A percentile compares a stretch with the other conserved stretches of the same genome.
phyloP scores from a whole-genome alignment of 2,329 filamentous ascomycete species.

The Scolecobasidium constrictum region DNA sequence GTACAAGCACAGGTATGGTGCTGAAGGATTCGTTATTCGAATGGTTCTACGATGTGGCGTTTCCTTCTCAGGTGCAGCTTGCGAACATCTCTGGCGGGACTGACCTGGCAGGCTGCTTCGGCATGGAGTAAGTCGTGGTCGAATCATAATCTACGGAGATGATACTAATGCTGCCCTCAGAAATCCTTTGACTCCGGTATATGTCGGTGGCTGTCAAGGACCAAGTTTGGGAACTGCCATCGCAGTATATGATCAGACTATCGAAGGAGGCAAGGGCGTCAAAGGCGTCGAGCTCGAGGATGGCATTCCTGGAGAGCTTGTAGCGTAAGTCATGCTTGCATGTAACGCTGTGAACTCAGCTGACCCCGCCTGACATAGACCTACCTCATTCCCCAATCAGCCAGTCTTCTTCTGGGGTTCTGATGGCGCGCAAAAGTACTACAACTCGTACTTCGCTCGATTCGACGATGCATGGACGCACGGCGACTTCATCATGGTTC shows the following conservation, averaged over 20 bases:
- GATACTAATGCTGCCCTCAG: no score
- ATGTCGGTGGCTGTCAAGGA: constrained; percentile 46
- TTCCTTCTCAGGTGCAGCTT: constrained; percentile 56
- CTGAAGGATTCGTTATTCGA: constrained; percentile 61
- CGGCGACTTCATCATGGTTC: constrained; percentile 65
- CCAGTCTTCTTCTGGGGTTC: constrained; percentile 44
- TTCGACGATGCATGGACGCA: constrained; percentile 64
- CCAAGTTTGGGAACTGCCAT: constrained; percentile 42
- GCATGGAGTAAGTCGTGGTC: no score
- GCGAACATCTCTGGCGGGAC: constrained; percentile 69
- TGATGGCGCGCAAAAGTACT: constrained; percentile 29
- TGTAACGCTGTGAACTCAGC: neutral
- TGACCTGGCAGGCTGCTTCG: constrained; percentile 60
- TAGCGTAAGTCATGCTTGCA: constrained; percentile 33
- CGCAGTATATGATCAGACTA: constrained; percentile 47
- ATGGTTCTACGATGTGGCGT: constrained; percentile 67
- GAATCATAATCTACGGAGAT: no score
- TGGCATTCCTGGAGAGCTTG: constrained; percentile 65
- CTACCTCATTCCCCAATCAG: constrained; percentile 62
- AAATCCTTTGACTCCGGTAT: constrained; percentile 61
- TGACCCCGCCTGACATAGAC: constrained; percentile 17
- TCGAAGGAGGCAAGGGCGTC: constrained; percentile 31
- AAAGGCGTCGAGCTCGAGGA: constrained; percentile 42
- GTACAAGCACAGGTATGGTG: constrained; percentile 73
- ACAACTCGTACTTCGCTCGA: constrained; percentile 34